Evolutionary conservation across 345 rosid species (phyloP).

Genomic region (Psidium guajava): DNA sequence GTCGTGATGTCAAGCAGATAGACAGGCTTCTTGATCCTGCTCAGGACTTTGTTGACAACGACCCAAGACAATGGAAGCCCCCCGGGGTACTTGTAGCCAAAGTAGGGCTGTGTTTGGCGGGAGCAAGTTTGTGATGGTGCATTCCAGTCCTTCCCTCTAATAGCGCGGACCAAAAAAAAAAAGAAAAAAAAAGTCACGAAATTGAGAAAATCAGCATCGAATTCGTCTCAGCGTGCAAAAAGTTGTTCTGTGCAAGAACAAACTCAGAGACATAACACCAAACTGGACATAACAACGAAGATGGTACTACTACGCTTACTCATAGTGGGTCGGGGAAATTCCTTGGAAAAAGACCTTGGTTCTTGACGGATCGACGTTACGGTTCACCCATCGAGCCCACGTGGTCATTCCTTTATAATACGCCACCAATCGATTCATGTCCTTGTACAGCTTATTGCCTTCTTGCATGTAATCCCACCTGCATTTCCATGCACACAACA

Average conservation of each 20-base stretch:
- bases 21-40: slow-evolving; percentile 64
- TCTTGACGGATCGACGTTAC: slow-evolving; percentile 40
- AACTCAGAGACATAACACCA: background rate
- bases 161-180: too few species aligned
- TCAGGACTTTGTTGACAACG: slow-evolving; percentile 67
- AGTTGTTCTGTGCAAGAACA: background rate
- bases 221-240: background rate
- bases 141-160: slow-evolving; percentile 84
- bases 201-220: background rate
- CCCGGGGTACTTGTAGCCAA: slow-evolving; percentile 60
- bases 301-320: slow-evolving; percentile 29
- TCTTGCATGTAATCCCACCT: slow-evolving; percentile 83
- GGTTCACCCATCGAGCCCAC: slow-evolving; percentile 92
- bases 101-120: slow-evolving; percentile 51
- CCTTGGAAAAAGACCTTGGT: slow-evolving; percentile 87
- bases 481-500: background rate
- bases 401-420: slow-evolving; percentile 79
- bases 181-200: background rate
- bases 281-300: background rate
- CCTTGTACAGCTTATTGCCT: slow-evolving; percentile 43
- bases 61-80: slow-evolving; percentile 61
- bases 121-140: slow-evolving; percentile 47
- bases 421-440: slow-evolving; percentile 79
- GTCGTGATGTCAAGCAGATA: slow-evolving; percentile 61
- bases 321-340: slow-evolving; percentile 77